Conservation (phyloP, 352 stramenopile genomes). For the Pythium phragmitis region DNA sequence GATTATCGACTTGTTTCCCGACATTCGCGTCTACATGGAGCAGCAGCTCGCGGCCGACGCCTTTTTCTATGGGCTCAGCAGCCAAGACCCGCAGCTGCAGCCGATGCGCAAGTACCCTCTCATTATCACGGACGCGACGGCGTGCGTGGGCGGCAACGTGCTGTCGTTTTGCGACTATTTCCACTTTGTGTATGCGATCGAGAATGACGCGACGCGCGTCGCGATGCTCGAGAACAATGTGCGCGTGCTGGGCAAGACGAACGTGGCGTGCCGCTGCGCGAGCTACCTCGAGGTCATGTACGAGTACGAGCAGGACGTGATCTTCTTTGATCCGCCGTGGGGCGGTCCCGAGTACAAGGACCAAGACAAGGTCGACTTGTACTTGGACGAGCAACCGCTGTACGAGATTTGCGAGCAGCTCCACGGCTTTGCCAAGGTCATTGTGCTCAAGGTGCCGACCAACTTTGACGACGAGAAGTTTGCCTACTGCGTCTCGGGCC, state of each 20-base stretch:
- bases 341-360: conserved; percentile 81
- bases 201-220: conserved; percentile 61
- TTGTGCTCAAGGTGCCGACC: conserved; percentile 80
- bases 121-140: conserved; percentile 74
- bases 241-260: conserved; percentile 53
- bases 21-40: conserved; percentile 1
- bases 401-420: conserved; percentile 63
- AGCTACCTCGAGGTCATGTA: conserved; percentile 76
- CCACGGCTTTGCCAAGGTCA: conserved; percentile 41
- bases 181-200: conserved; percentile 68
- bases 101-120: conserved; percentile 37
- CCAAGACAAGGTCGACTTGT: conserved; percentile 66
- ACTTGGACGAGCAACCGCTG: conserved; percentile 57
- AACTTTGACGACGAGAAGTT: conserved; percentile 85
- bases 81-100: conserved; percentile 5
- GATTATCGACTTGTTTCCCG: conserved; percentile 47
- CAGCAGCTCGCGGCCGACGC: conserved; percentile 6
- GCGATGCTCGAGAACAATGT: conserved; percentile 79
- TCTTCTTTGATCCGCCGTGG: conserved; percentile 85
- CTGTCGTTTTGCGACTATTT: conserved; percentile 83
- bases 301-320: conserved; percentile 69
- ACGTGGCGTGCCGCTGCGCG: conserved; percentile 53
- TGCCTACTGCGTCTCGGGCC: conserved; percentile 48
- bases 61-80: conserved; percentile 6
- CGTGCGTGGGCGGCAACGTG: conserved; percentile 78